Percentiles rank a stretch among this genome's conserved stretches.
Conservation (phyloP, 2,329 filamentous ascomycete genomes). For the Penicillium sp. region DNA sequence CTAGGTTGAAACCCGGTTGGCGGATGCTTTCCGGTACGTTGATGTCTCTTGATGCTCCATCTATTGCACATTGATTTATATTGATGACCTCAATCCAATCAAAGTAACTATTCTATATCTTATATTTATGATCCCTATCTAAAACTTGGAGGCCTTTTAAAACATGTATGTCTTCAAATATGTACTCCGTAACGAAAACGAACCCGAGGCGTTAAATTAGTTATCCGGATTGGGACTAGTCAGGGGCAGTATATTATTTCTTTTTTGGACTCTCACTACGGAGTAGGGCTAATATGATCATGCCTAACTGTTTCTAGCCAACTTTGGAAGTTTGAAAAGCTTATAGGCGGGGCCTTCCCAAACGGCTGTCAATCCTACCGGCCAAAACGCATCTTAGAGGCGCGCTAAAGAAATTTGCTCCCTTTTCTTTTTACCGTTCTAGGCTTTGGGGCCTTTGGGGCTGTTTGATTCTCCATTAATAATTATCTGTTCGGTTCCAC, state of each 20-base stretch:
- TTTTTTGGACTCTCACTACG: neutral
- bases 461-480: neutral
- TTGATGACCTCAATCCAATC: neutral
- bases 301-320: neutral
- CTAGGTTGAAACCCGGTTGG: neutral
- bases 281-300: neutral
- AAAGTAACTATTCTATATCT: neutral
- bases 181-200: neutral
- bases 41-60: neutral
- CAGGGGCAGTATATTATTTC: conserved; percentile 13
- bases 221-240: conserved; percentile 18
- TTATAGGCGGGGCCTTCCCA: conserved; percentile 9
- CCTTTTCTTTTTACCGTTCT: conserved; percentile 3
- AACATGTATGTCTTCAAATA: neutral
- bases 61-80: neutral
- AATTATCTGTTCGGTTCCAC: conserved; percentile 3
- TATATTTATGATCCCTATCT: neutral
- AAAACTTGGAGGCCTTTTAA: neutral
- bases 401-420: conserved; percentile 8
- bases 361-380: conserved; percentile 26
- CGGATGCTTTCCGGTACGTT: neutral
- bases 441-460: neutral
- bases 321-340: conserved; percentile 12
- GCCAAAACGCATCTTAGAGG: neutral
- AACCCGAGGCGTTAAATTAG: neutral